Percentiles rank a stretch among this genome's conserved stretches.
These are phyloP conservation scores for Globisporangium recalcitrans DNA, from an alignment of 352 stramenopile species.

Conservation along the genomic window DNA sequence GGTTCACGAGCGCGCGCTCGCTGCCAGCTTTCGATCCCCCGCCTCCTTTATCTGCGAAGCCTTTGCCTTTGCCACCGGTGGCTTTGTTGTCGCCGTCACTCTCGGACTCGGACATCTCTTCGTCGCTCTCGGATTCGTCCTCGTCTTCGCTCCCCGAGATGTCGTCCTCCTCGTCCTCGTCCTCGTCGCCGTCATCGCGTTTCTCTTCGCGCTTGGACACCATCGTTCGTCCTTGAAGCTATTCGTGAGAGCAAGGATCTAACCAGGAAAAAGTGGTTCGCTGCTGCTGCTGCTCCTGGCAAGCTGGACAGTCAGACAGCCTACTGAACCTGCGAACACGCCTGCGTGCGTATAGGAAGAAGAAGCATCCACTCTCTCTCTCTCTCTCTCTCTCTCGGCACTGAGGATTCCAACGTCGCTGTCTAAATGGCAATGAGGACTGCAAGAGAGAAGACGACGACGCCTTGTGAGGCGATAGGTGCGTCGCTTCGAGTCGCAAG, in stretches of 20 bases:
- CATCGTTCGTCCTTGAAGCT: neutral
- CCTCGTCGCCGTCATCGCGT: conserved; percentile 33
- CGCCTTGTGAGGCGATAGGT: conserved; percentile 1
- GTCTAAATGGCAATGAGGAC: too few species aligned
- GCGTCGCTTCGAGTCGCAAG: conserved; percentile 7
- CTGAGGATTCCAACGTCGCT: too few species aligned
- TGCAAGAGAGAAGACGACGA: neutral
- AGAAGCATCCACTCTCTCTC: neutral
- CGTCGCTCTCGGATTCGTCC: conserved; percentile 49
- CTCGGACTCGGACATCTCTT: conserved; percentile 70
- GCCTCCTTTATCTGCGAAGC: neutral
- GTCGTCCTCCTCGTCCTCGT: conserved; percentile 49
- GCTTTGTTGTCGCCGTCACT: conserved; percentile 38
- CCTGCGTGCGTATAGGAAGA: too few species aligned
- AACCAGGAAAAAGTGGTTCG: neutral
- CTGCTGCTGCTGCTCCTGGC: neutral
- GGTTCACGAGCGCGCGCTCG: conserved; percentile 59
- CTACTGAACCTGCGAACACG: too few species aligned
- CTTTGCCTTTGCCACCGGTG: conserved; percentile 19
- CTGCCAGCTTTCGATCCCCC: conserved; percentile 25
- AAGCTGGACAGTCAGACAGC: neutral
- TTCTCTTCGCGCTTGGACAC: conserved; percentile 58
- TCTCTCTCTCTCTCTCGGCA: too few species aligned
- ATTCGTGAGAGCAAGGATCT: neutral
- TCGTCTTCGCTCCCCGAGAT: conserved; percentile 37